A percentile compares a stretch with the other conserved stretches of the same genome.
These are phyloP conservation scores for Tieghemiomyces parasiticus DNA, from an alignment of 192 early-diverging fungal species.

Conservation along the genomic window DNA sequence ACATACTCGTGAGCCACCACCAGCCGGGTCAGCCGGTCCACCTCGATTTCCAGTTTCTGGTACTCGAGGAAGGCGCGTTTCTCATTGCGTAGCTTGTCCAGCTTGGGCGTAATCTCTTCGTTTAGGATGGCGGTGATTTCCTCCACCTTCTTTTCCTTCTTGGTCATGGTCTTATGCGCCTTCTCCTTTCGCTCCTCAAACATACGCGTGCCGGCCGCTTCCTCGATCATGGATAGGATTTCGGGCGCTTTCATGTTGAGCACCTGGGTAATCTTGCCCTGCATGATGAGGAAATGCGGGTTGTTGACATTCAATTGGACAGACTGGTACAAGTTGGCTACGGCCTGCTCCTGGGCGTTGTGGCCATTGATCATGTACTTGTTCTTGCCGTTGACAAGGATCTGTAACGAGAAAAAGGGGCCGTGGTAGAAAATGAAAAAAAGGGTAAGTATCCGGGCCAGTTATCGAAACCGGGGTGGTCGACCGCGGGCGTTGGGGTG, in stretches of 20 bases:
- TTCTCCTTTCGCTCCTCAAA: slow-evolving; percentile 97
- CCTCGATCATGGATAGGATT: slow-evolving; percentile 96
- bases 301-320: slow-evolving; percentile 99
- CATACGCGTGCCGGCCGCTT: slow-evolving; percentile 97
- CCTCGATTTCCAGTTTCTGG: slow-evolving; percentile 82
- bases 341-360: slow-evolving; percentile 73
- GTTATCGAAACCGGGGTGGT: too few relatives aligned
- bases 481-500: too few relatives aligned
- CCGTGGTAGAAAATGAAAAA: too few relatives aligned
- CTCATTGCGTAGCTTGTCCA: slow-evolving; percentile 75
- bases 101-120: slow-evolving; percentile 85
- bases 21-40: slow-evolving; percentile 65
- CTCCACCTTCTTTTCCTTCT: slow-evolving; percentile 91
- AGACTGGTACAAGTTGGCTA: slow-evolving; percentile 87
- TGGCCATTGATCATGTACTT: slow-evolving; percentile 97
- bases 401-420: slow-evolving; percentile 12
- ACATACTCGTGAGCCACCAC: slow-evolving; percentile 75
- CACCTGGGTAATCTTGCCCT: slow-evolving; percentile 96
- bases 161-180: slow-evolving; percentile 81
- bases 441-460: too few relatives aligned
- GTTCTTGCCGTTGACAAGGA: slow-evolving; percentile 78
- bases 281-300: slow-evolving; percentile 99
- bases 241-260: slow-evolving; percentile 98
- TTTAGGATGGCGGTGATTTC: slow-evolving; percentile 72
- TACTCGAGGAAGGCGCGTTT: slow-evolving; percentile 84